Evolutionary conservation across 257 asterid species (phyloP).

Genomic region (Nicotiana benthamiana): DNA sequence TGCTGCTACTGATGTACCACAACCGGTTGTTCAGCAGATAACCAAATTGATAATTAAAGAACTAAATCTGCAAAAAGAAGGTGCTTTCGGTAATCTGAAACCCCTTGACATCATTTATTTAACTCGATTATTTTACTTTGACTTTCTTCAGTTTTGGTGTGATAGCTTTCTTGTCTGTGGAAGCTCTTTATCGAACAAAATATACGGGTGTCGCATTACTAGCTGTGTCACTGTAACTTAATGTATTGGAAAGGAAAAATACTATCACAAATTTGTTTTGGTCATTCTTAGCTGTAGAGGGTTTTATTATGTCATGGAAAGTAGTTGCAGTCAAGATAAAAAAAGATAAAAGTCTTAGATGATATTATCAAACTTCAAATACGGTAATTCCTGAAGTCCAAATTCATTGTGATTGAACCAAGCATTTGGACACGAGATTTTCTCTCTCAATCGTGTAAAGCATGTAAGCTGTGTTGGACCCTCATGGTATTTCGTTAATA

Average conservation of each 20-base stretch:
- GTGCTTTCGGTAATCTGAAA: slow-evolving; percentile 24
- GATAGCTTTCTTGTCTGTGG: neutral
- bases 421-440: neutral
- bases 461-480: neutral
- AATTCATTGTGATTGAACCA: neutral
- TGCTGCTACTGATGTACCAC: slow-evolving; percentile 15
- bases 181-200: neutral
- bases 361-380: neutral
- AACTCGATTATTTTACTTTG: neutral
- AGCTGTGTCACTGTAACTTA: neutral
- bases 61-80: slow-evolving; percentile 27
- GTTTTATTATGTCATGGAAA: neutral
- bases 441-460: neutral
- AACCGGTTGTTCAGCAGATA: slow-evolving; percentile 15
- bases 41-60: slow-evolving; percentile 14
- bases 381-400: neutral
- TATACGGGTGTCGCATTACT: neutral
- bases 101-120: neutral
- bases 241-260: neutral
- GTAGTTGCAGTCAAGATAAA: neutral
- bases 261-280: neutral
- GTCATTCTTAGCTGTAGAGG: neutral
- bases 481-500: neutral
- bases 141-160: too few relatives aligned
- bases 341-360: neutral